These are phyloP conservation scores for Aspergillus homomorphus DNA, from an alignment of 495 filamentous ascomycete genomes.

Conservation along the genomic window DNA sequence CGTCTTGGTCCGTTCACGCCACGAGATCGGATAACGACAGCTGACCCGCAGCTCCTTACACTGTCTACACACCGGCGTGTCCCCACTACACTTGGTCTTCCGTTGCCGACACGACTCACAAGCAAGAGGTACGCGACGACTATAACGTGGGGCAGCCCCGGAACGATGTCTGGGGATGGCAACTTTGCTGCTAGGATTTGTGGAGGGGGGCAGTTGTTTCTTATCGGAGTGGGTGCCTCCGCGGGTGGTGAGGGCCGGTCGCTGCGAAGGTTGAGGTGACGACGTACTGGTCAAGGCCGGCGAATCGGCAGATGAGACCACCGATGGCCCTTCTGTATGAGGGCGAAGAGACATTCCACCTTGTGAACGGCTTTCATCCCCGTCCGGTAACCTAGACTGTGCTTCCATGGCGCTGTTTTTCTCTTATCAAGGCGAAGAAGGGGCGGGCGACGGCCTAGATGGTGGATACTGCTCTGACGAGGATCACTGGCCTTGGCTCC, in stretches of 20 bases:
- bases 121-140: conserved; percentile 50
- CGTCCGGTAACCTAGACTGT: conserved; percentile 10
- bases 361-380: conserved; percentile 7
- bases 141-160: conserved; percentile 33
- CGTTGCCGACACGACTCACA: conserved; percentile 72
- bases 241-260: conserved; percentile 4
- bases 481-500: not conserved
- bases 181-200: conserved; percentile 35
- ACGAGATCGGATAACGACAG: conserved; percentile 56
- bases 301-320: conserved; percentile 9
- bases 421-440: not conserved
- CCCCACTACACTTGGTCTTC: conserved; percentile 62
- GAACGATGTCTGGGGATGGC: conserved; percentile 45
- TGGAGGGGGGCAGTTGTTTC: conserved; percentile 21
- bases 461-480: not conserved
- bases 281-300: conserved; percentile 4
- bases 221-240: conserved; percentile 11
- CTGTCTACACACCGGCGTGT: conserved; percentile 55
- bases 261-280: conserved; percentile 1
- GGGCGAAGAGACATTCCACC: conserved; percentile 15
- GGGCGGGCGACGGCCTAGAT: no score
- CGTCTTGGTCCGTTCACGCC: conserved; percentile 57
- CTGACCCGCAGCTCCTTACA: conserved; percentile 49
- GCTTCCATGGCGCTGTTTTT: conserved; percentile 17
- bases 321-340: conserved; percentile 7